Evolutionary conservation across 257 asterid genomes (phyloP).

Genomic region (Nicotiana paniculata): DNA sequence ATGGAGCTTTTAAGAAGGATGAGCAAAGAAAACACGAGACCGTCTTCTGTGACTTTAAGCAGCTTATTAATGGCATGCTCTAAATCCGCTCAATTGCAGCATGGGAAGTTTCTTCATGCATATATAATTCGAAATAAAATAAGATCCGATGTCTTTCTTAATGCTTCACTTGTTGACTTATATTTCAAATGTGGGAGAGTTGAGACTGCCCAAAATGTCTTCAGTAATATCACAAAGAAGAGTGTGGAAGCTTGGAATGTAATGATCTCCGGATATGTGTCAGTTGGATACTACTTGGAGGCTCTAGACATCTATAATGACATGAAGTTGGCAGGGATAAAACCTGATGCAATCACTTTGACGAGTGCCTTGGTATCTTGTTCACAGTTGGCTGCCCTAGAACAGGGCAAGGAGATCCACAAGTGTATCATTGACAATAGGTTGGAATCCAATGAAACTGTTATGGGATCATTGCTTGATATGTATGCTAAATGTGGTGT

Average conservation of each 20-base stretch:
- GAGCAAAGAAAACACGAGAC: slow-evolving; percentile 35
- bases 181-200: slow-evolving; percentile 62
- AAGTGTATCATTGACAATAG: slow-evolving; percentile 22
- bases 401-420: slow-evolving; percentile 64
- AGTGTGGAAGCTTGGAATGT: slow-evolving; percentile 56
- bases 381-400: slow-evolving; percentile 60
- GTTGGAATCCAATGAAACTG: slow-evolving; percentile 45
- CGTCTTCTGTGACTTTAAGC: slow-evolving; percentile 54
- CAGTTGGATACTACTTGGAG: slow-evolving; percentile 56
- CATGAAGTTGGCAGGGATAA: slow-evolving; percentile 39
- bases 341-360: slow-evolving; percentile 56
- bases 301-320: slow-evolving; percentile 51
- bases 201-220: slow-evolving; percentile 38
- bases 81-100: slow-evolving; percentile 43
- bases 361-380: slow-evolving; percentile 66
- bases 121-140: slow-evolving; percentile 36
- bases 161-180: slow-evolving; percentile 50
- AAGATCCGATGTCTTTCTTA: slow-evolving; percentile 37
- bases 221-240: slow-evolving; percentile 33
- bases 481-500: slow-evolving; percentile 90
- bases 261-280: slow-evolving; percentile 80
- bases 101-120: slow-evolving; percentile 62
- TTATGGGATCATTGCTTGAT: slow-evolving; percentile 74
- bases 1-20: slow-evolving; percentile 43
- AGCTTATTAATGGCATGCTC: slow-evolving; percentile 55